Evolutionary conservation across 164 flowering plant species (phyloP), one percentile per base, ranked within the genome.

Genomic region (Litsea cubeba): DNA sequence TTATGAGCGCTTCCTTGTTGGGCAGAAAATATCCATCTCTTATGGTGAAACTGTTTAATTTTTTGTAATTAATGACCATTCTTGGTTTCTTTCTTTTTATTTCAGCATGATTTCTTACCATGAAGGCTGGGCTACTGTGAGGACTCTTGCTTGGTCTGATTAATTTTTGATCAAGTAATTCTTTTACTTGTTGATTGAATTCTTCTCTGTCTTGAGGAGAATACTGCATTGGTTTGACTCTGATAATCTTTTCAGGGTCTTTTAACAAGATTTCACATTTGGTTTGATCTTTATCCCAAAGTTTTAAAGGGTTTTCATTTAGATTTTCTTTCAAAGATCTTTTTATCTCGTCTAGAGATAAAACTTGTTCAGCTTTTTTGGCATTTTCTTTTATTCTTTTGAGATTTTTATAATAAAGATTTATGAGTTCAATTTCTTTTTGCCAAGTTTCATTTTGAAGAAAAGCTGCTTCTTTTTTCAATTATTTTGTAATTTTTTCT

Each of bases 101-200:
- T 14, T 72, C 69, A 2, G 30, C n/a, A 64, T 72, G 75, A 1
- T 72, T 72, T 18, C 24, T n/a, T 8, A 72, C 75, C 2, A 71
- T 12, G 17, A 71, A 71, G 7, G 51, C 65, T 18, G 65, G 66
- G 22, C 66, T 28, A 8, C 25, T 71, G 11, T 58, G 65, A 0
- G 35, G 35, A 10, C 23, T 18, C 0, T 0, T 23, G 28, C 23
- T 18, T 4, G 2, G 10, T 4, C 24, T 18, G 0, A 62, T 62
- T 0, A 62, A n/a, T 22, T 0, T n/a, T 62, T n/a, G 4, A 1
- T 1, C 3, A 1, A 12, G 5, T 11, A 62, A 1, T 10, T 62
- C 65, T 7, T n/a, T 4, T 0, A 18, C 3, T 1, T 62, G 65
- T 22, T 6, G 7, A 5, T n/a, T 1, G 3, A 20, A n/a, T n/a